phyloP scores from a whole-genome alignment of 768 basidiomycete species.

The Rhizopogon vinicolor region DNA sequence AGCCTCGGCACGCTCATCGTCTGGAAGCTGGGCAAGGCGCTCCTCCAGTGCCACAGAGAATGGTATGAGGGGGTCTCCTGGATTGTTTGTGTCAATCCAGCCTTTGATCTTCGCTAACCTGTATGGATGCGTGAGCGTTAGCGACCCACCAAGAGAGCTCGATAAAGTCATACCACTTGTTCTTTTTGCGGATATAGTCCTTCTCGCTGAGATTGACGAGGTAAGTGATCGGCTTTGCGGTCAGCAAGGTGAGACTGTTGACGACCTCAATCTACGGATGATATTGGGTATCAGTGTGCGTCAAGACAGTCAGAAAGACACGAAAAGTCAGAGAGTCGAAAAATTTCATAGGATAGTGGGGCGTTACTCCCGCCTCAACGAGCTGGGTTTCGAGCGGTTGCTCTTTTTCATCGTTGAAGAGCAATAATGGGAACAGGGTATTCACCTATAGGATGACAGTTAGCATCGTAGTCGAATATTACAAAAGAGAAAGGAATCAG shows the following conservation, averaged over 20 bases:
- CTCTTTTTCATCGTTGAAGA: slow-evolving; percentile 60
- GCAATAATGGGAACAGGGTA: neutral
- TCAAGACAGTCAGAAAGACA: neutral
- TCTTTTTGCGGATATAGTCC: slow-evolving; percentile 96
- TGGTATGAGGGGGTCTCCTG: slow-evolving; percentile 93
- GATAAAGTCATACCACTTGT: slow-evolving; percentile 71
- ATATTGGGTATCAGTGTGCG: slow-evolving; percentile 7
- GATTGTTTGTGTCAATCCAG: slow-evolving; percentile 97
- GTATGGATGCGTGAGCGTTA: neutral
- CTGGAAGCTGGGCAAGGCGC: slow-evolving; percentile 58
- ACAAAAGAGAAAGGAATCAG: slow-evolving; percentile 30
- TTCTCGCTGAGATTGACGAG: slow-evolving; percentile 95
- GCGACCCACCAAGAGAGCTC: neutral
- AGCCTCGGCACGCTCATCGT: slow-evolving; percentile 73
- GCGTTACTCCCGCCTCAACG: slow-evolving; percentile 84
- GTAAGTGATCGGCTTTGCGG: slow-evolving; percentile 96
- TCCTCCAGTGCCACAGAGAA: slow-evolving; percentile 97
- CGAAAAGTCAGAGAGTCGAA: neutral
- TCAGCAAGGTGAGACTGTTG: slow-evolving; percentile 84
- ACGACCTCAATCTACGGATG: slow-evolving; percentile 76
- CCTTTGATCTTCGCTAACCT: slow-evolving; percentile 96
- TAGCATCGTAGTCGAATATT: slow-evolving; percentile 1
- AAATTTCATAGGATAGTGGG: slow-evolving; percentile 36
- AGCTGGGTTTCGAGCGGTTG: slow-evolving; percentile 83
- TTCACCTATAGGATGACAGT: slow-evolving; percentile 17